Conservation (phyloP, 2,329 filamentous ascomycete genomes). For the Fusarium coffeatum region DNA sequence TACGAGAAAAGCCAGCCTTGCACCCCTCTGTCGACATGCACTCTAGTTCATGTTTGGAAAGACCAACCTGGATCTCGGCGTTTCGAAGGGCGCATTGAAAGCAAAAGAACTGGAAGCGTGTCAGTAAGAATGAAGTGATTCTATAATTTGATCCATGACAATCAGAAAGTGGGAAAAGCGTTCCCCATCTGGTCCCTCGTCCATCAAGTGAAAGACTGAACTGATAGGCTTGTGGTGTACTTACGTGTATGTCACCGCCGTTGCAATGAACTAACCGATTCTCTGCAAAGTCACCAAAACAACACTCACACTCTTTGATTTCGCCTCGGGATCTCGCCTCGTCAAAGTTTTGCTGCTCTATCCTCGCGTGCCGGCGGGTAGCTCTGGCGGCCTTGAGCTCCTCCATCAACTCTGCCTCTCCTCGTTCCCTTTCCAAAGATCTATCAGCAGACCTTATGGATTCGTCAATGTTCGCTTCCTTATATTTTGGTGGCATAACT, state of each 20-base stretch:
- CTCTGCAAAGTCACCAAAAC: constrained; percentile 73
- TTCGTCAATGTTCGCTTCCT: constrained; percentile 6
- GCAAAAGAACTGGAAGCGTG: constrained; percentile 69
- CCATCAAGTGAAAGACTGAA: not conserved
- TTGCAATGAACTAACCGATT: constrained; percentile 78
- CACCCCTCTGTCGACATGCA: constrained; percentile 81
- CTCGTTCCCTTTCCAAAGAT: not conserved
- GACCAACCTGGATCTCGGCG: constrained; percentile 75
- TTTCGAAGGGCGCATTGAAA: constrained; percentile 71
- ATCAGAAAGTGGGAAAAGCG: not conserved
- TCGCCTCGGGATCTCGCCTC: constrained; percentile 61
- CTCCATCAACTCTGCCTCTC: constrained; percentile 14
- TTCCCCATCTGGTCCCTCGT: not conserved
- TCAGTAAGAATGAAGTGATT: constrained; percentile 15
- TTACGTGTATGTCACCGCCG: constrained; percentile 64
- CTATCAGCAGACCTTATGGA: not conserved
- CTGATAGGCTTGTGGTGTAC: constrained; percentile 20
- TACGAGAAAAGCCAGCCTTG: constrained; percentile 66
- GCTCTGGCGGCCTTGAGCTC: constrained; percentile 41
- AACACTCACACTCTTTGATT: constrained; percentile 77
- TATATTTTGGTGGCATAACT: not conserved
- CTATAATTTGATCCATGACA: not conserved
- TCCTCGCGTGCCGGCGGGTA: not conserved
- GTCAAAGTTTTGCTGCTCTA: constrained; percentile 55
- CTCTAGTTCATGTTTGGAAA: constrained; percentile 72